These are phyloP conservation scores for Helianthus annuus DNA, from an alignment of 129 eudicot species.

Conservation along the genomic window HanXRQr2.0-SUNRISE NC_035448.2:163708793-163709292, in stretches of 20 bases:
- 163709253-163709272: too few species aligned
- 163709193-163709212: constrained; percentile 39
- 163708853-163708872: too few species aligned
- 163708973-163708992: constrained; percentile 52
- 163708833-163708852: too few species aligned
- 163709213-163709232: constrained; percentile 69
- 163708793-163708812: too few species aligned
- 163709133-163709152: constrained; percentile 58
- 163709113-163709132: constrained; percentile 84
- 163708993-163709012: constrained; percentile 63
- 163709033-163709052: constrained; percentile 53
- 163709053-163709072: constrained; percentile 53
- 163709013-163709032: constrained; percentile 76
- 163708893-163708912: too few species aligned
- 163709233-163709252: too few species aligned
- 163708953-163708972: constrained; percentile 95
- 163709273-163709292: too few species aligned
- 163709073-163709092: constrained; percentile 43
- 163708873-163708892: too few species aligned
- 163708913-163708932: too few species aligned
- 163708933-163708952: constrained; percentile 80
- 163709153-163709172: constrained; percentile 42
- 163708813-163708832: too few species aligned
- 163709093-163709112: constrained; percentile 63
- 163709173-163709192: constrained; percentile 43